A percentile compares a stretch with the other conserved stretches of the same genome.
These are phyloP conservation scores for Russula dissimulans DNA, from an alignment of 768 basidiomycete species.

Conservation along the genomic window DNA sequence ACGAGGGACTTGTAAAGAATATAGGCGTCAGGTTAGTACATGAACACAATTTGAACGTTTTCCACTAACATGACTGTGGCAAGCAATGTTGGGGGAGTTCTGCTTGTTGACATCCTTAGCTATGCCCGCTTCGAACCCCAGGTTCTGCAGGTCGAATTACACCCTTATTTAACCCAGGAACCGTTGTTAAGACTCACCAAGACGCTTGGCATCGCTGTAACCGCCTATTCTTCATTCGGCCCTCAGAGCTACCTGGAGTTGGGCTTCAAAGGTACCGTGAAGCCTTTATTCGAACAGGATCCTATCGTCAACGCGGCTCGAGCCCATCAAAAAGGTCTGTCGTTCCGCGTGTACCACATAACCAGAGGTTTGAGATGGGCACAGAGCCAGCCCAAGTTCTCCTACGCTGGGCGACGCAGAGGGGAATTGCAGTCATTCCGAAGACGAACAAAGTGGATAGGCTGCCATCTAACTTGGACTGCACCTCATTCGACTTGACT, in stretches of 20 bases:
- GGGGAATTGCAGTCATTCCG: conserved; percentile 41
- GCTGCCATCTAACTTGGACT: conserved; percentile 38
- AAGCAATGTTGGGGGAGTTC: conserved; percentile 66
- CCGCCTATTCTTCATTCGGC: conserved; percentile 50
- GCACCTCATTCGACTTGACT: conserved; percentile 40
- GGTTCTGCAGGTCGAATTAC: conserved; percentile 52
- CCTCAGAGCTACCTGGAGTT: conserved; percentile 57
- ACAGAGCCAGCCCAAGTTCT: conserved; percentile 36
- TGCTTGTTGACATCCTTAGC: conserved; percentile 67
- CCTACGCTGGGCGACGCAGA: conserved; percentile 43
- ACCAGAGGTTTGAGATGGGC: neutral
- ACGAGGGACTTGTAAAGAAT: conserved; percentile 60
- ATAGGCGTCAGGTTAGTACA: conserved; percentile 62
- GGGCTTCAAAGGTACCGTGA: conserved; percentile 41
- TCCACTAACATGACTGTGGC: neutral
- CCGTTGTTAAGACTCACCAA: conserved; percentile 36
- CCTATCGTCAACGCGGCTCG: conserved; percentile 37
- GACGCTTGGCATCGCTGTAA: conserved; percentile 39
- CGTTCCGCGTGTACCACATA: neutral
- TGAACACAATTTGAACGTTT: neutral
- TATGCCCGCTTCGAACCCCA: conserved; percentile 61
- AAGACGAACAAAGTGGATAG: conserved; percentile 36
- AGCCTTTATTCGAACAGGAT: conserved; percentile 42
- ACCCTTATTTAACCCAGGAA: conserved; percentile 47
- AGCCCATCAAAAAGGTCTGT: conserved; percentile 46